Evolutionary conservation across 179 eudicot genomes (phyloP), one percentile per base, ranked within the genome.

Genomic region (Camellia oleifera): DNA sequence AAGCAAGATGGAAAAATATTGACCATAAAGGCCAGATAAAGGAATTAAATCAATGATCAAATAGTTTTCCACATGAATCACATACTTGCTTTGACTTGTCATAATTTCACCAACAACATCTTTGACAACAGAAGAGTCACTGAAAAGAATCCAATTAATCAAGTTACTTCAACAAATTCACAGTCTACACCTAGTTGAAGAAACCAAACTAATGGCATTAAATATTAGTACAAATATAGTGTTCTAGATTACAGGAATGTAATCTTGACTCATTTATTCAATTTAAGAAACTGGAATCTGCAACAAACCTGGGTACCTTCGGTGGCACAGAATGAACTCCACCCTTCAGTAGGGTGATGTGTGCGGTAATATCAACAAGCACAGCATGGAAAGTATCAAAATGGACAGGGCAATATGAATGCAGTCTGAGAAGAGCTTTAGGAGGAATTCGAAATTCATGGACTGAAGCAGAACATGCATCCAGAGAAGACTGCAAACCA

Each of bases 401-500:
- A 81, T 91, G 91, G 77, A 95, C 91, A 76, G 98, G 98, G 84
- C 97, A 93, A 81, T 95, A 95, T 32, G 98, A 88, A 91, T 95
- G 98, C 61, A 95, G 61, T 65, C 97, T 97, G 77, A 93, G 79
- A 83, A 95, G 98, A 85, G 98, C 93, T 88, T 88, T 92, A 15
- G 97, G 91, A 79, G 98, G 95, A 78, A 93, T 88, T 76, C 98
- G 90, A 81, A 95, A 93, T 89, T 95, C 98, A 83, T 95, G 98
- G 80, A 82, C 80, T 79, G 98, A 93, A 78, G 92, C 95, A 86
- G 98, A 89, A 65, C 84, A 74, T 74, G 92, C 78, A 84, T 83
- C 92, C 53, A 90, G 81, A 69, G 90, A 88, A 80, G 82, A 87
- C 83, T 88, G 92, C 84, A 89, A 63, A 89, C 85, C 90, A 82